Evolutionary conservation across 2,329 filamentous ascomycete genomes (phyloP).

Genomic region (Sporothrix humicola): DNA sequence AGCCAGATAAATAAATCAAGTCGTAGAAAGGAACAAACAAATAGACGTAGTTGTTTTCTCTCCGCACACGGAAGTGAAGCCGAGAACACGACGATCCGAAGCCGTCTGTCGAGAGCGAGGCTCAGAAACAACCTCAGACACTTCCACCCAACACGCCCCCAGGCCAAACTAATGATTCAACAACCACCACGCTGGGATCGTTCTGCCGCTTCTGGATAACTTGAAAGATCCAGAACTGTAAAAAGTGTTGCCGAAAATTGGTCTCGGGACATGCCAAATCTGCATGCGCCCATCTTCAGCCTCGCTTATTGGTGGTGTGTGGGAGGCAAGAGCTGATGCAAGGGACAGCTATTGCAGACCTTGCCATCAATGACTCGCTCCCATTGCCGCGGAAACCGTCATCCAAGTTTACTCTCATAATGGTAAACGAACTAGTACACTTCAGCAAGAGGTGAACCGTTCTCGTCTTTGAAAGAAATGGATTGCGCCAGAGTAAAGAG

Average conservation of each 20-base stretch:
- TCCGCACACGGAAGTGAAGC: not conserved
- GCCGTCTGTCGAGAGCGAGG: no score
- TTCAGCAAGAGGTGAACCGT: not conserved
- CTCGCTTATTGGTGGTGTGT: not conserved
- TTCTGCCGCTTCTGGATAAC: no score
- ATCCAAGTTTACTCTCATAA: not conserved
- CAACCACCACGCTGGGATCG: not conserved
- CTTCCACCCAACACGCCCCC: not conserved
- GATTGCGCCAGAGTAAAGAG: not conserved
- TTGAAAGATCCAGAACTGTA: no score
- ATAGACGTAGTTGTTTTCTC: not conserved
- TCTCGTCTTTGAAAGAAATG: not conserved
- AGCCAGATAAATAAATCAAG: no score
- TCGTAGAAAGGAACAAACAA: no score
- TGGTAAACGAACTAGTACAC: not conserved
- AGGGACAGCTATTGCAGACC: not conserved
- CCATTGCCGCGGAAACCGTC: not conserved
- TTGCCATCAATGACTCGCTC: not conserved
- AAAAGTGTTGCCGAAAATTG: not conserved
- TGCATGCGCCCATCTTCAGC: not conserved
- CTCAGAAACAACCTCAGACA: not conserved
- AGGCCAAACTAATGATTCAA: not conserved
- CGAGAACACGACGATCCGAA: not conserved
- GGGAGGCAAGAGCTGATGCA: not conserved
- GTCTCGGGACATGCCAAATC: not conserved